Evolutionary conservation across 2,329 filamentous ascomycete species (phyloP).

Genomic region (Fonsecaea multimorphosa): DNA sequence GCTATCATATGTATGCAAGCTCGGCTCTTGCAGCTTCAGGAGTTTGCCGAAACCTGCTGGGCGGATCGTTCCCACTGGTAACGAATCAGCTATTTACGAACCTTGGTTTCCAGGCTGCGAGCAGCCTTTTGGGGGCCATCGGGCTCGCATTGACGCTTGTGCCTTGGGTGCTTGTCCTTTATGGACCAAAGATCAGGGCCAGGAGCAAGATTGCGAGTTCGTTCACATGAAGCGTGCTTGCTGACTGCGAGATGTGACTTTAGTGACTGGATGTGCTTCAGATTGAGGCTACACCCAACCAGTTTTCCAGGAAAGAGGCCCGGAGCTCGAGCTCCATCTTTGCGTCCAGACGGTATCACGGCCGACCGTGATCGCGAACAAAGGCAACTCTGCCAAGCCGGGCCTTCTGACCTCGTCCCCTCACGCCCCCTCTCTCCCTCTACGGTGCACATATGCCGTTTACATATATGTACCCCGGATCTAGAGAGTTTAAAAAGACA

Average conservation of each 20-base stretch:
- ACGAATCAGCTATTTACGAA: constrained; percentile 74
- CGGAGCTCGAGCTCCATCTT: no score
- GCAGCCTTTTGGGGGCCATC: constrained; percentile 76
- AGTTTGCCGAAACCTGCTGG: constrained; percentile 86
- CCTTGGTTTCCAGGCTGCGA: constrained; percentile 73
- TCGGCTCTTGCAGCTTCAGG: constrained; percentile 85
- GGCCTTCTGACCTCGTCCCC: no score
- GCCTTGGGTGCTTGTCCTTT: constrained; percentile 83
- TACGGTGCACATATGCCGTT: no score
- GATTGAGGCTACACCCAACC: no score
- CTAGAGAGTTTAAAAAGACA: no score
- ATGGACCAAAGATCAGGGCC: constrained; percentile 74
- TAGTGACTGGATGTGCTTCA: neutral
- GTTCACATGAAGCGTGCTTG: constrained; percentile 17
- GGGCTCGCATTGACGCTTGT: constrained; percentile 71
- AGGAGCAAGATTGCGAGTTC: constrained; percentile 73
- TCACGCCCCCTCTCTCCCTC: no score
- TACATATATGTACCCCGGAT: no score
- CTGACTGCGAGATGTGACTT: neutral
- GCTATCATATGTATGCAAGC: constrained; percentile 82
- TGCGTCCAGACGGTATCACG: no score
- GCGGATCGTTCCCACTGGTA: constrained; percentile 79
- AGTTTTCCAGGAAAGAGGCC: neutral
- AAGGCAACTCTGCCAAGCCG: no score
- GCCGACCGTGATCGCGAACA: no score